These are phyloP conservation scores for Populus davidiana DNA, from an alignment of 345 rosid species.

Conservation along the genomic window DNA sequence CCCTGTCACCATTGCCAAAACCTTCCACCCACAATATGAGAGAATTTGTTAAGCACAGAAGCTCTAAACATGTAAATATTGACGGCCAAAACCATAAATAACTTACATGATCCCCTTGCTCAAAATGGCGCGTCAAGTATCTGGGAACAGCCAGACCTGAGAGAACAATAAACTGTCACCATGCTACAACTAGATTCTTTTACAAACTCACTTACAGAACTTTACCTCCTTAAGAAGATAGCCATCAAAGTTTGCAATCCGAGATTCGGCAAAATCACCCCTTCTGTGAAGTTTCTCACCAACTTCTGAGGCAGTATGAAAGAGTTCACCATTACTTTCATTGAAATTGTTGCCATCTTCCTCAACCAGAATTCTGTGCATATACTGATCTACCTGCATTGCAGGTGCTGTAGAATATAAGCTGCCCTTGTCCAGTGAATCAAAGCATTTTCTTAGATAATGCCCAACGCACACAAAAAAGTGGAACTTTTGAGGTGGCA, in stretches of 20 bases:
- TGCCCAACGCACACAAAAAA: background rate
- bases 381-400: constrained; percentile 75
- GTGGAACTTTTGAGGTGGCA: constrained; percentile 10
- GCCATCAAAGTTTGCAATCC: constrained; percentile 46
- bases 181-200: constrained; percentile 3
- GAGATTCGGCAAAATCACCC: constrained; percentile 81
- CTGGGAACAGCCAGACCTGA: constrained; percentile 88
- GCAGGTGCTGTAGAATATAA: constrained; percentile 16
- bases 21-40: constrained; percentile 41
- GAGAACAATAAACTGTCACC: constrained; percentile 11
- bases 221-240: constrained; percentile 61
- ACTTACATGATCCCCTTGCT: constrained; percentile 68
- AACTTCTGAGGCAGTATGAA: constrained; percentile 61
- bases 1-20: constrained; percentile 85
- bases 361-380: constrained; percentile 75
- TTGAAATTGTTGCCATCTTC: constrained; percentile 54
- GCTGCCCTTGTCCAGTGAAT: constrained; percentile 5
- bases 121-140: constrained; percentile 68
- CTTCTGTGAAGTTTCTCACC: constrained; percentile 61
- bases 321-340: constrained; percentile 45
- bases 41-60: background rate
- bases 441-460: background rate
- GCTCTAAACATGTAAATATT: background rate
- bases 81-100: constrained; percentile 2
- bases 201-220: constrained; percentile 4